phyloP scores from a whole-genome alignment of 176 grass and related monocot species.

The Ananas comosus region DNA sequence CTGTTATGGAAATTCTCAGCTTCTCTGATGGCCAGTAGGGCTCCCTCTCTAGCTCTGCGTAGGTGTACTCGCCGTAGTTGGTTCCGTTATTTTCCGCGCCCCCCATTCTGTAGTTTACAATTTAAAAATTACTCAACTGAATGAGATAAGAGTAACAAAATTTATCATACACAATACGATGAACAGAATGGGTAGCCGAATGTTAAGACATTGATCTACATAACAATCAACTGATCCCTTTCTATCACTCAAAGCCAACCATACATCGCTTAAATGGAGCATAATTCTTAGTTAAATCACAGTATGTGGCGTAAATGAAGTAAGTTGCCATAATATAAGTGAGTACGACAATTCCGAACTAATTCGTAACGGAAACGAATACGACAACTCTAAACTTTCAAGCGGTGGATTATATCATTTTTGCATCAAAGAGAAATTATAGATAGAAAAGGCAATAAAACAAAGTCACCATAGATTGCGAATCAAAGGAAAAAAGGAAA shows the following conservation, averaged over 20 bases:
- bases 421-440: neutral
- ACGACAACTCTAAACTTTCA: neutral
- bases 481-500: too few species aligned
- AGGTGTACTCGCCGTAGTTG: slow-evolving; percentile 71
- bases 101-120: slow-evolving; percentile 44
- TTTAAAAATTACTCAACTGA: neutral
- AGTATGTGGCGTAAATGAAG: too few species aligned
- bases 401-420: neutral
- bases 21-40: slow-evolving; percentile 59
- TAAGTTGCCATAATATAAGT: too few species aligned
- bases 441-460: neutral
- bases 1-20: slow-evolving; percentile 70
- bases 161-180: too few species aligned
- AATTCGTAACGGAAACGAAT: neutral
- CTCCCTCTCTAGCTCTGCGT: slow-evolving; percentile 62
- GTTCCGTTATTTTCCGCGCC: slow-evolving; percentile 30
- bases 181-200: too few species aligned
- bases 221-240: too few species aligned
- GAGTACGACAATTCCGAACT: too few species aligned
- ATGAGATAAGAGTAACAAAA: neutral
- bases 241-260: neutral
- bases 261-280: neutral
- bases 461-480: too few species aligned
- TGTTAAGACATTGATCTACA: too few species aligned
- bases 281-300: neutral